These are phyloP conservation scores for Nemania abortiva DNA, from an alignment of 2,329 filamentous ascomycete genomes.

Conservation along the genomic window DNA sequence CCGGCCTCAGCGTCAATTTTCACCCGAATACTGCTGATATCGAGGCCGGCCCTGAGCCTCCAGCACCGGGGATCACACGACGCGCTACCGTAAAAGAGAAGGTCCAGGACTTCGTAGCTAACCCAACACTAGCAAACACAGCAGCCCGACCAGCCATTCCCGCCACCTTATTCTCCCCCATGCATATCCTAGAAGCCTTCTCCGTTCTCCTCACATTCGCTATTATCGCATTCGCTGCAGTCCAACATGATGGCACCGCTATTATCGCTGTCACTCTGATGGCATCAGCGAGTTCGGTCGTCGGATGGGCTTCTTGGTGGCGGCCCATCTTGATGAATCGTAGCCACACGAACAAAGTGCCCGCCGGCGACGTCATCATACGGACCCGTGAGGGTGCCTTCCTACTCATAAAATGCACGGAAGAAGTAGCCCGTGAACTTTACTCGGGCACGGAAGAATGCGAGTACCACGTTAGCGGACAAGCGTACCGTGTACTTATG, in stretches of 20 bases:
- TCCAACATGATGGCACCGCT: conserved; percentile 63
- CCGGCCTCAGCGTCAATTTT: conserved; percentile 36
- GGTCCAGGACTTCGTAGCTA: conserved; percentile 58
- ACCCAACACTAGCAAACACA: conserved; percentile 56
- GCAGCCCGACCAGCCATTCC: conserved; percentile 61
- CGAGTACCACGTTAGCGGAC: conserved; percentile 63
- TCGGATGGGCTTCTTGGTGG: conserved; percentile 71
- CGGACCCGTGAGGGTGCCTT: conserved; percentile 71
- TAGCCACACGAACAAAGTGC: conserved; percentile 61
- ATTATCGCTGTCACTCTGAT: conserved; percentile 65
- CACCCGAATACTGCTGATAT: conserved; percentile 44
- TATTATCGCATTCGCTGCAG: conserved; percentile 59
- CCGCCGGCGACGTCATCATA: conserved; percentile 70
- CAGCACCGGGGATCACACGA: conserved; percentile 46
- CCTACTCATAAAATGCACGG: conserved; percentile 67
- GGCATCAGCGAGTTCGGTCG: conserved; percentile 64
- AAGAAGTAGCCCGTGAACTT: conserved; percentile 72
- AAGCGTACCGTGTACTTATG: conserved; percentile 66
- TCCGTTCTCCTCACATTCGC: conserved; percentile 63
- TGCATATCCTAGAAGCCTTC: conserved; percentile 65
- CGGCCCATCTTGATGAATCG: conserved; percentile 66
- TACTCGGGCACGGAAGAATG: conserved; percentile 72
- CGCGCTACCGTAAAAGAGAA: conserved; percentile 56
- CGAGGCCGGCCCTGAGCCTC: conserved; percentile 40
- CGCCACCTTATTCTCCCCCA: conserved; percentile 61